Percentiles rank a stretch among this genome's conserved stretches.
These are phyloP conservation scores for Alternaria conjuncta DNA, from an alignment of 2,329 filamentous ascomycete species.

Conservation along the genomic window DNA sequence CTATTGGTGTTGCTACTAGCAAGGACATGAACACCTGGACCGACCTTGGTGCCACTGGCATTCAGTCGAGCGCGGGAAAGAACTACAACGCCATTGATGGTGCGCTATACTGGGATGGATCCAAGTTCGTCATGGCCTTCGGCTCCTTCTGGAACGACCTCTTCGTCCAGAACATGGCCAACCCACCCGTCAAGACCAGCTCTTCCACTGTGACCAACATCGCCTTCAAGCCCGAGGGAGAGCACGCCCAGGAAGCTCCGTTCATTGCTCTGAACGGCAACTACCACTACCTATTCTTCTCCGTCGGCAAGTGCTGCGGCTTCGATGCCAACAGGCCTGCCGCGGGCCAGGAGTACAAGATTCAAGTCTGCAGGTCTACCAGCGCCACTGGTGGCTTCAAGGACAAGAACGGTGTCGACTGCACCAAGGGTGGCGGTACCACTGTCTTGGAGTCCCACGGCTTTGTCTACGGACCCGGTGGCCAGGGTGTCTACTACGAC, in stretches of 20 bases:
- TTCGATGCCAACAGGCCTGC: slow-evolving; percentile 61
- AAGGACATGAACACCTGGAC: slow-evolving; percentile 63
- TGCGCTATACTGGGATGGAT: slow-evolving; percentile 51
- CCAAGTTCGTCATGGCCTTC: slow-evolving; percentile 63
- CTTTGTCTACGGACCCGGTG: slow-evolving; percentile 69
- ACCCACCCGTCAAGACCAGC: slow-evolving; percentile 40
- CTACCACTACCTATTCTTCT: slow-evolving; percentile 72
- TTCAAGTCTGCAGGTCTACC: slow-evolving; percentile 67
- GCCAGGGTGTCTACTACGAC: slow-evolving; percentile 66
- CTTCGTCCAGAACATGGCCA: slow-evolving; percentile 62
- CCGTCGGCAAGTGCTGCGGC: slow-evolving; percentile 66
- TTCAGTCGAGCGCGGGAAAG: slow-evolving; percentile 50
- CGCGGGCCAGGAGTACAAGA: slow-evolving; percentile 68
- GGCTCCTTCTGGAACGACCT: slow-evolving; percentile 73
- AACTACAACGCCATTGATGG: slow-evolving; percentile 61
- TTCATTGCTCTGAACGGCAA: slow-evolving; percentile 62
- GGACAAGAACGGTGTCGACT: slow-evolving; percentile 62
- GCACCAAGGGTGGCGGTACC: slow-evolving; percentile 65
- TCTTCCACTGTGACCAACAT: slow-evolving; percentile 54
- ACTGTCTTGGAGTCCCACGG: slow-evolving; percentile 66
- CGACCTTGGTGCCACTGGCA: slow-evolving; percentile 63
- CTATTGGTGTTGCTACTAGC: slow-evolving; percentile 66
- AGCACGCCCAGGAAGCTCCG: slow-evolving; percentile 63
- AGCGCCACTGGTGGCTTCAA: slow-evolving; percentile 61
- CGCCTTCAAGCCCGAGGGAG: slow-evolving; percentile 59